These are phyloP conservation scores for Dictyostelium citrinum DNA, from an alignment of 78 protist species.

Conservation along the genomic window DNA sequence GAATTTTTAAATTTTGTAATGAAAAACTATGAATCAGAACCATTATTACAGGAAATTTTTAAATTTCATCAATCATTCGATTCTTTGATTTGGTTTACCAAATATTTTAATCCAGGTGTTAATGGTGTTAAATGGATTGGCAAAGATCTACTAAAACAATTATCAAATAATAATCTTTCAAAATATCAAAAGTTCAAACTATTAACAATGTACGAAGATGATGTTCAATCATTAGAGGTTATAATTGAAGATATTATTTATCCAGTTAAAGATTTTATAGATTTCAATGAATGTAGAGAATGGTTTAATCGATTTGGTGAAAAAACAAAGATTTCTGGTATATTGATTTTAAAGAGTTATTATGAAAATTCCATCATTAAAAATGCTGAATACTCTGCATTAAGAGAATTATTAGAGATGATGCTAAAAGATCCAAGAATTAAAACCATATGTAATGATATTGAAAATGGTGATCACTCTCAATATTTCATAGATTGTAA, in stretches of 20 bases:
- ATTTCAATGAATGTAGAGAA: not conserved
- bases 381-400: not conserved
- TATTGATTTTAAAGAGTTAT: not conserved
- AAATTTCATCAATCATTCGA: not conserved
- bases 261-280: not conserved
- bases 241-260: not conserved
- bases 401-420: not conserved
- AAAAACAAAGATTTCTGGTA: not conserved
- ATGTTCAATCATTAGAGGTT: not conserved
- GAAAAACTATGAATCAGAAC: not conserved
- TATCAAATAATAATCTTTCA: not conserved
- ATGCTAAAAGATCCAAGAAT: not conserved
- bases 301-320: not conserved
- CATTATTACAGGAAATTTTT: not conserved
- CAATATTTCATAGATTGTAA: not conserved
- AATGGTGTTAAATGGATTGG: not conserved
- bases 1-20: not conserved
- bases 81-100: not conserved
- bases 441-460: not conserved
- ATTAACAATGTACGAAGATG: not conserved
- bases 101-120: not conserved
- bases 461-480: not conserved
- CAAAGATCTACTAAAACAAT: not conserved
- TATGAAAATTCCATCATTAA: not conserved
- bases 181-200: not conserved